Percentiles rank a stretch among this genome's conserved stretches.
Conservation (phyloP, 768 basidiomycete genomes). For the Amanita jacksonii region DNA sequence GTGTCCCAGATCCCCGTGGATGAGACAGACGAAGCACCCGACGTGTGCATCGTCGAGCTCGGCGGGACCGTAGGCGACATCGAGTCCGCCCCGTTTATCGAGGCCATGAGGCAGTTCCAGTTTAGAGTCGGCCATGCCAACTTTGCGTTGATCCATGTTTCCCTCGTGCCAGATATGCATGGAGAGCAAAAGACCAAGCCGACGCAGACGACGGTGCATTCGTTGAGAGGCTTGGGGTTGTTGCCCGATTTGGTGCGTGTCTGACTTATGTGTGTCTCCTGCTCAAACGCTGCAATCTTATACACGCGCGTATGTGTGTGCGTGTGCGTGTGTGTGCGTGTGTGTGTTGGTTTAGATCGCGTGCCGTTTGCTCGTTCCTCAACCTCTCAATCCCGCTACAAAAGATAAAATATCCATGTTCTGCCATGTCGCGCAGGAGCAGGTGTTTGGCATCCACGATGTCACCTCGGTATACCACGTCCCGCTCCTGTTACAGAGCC, state of each 20-base stretch:
- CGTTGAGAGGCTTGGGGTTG: slow-evolving; percentile 84
- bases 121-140: slow-evolving; percentile 96
- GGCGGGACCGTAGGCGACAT: slow-evolving; percentile 99
- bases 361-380: slow-evolving; percentile 74
- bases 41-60: slow-evolving; percentile 98
- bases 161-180: slow-evolving; percentile 96
- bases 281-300: too few relatives aligned
- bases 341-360: slow-evolving; percentile 92
- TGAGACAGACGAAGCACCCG: slow-evolving; percentile 85
- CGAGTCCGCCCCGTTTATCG: slow-evolving; percentile 95
- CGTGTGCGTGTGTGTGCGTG: too few relatives aligned
- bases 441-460: slow-evolving; percentile 93
- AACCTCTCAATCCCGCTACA: slow-evolving; percentile 74
- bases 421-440: slow-evolving; percentile 86
- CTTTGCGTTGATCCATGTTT: slow-evolving; percentile 95
- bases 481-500: slow-evolving; percentile 81
- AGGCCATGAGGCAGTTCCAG: slow-evolving; percentile 99
- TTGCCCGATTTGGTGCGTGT: slow-evolving; percentile 79
- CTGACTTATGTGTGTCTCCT: too few relatives aligned
- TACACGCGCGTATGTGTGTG: too few relatives aligned
- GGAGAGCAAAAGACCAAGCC: slow-evolving; percentile 99
- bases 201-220: slow-evolving; percentile 94
- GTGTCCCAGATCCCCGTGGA: slow-evolving; percentile 93
- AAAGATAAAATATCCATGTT: slow-evolving; percentile 99
- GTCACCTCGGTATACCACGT: slow-evolving; percentile 97